Conservation (phyloP, 208 protist genomes). For the Trypanosoma mega region DNA sequence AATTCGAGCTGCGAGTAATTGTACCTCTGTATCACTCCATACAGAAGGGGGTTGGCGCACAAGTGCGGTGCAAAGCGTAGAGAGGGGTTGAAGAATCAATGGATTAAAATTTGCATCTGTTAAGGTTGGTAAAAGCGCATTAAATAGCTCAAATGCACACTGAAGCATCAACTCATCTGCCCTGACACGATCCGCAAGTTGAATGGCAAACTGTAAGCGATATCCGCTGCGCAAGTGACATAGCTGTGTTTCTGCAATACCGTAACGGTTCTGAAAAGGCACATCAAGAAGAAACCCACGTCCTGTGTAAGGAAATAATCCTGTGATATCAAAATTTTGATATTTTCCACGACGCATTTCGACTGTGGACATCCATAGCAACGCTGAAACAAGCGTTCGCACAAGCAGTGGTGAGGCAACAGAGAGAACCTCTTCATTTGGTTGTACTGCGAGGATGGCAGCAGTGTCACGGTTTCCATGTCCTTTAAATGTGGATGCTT, state of each 20-base stretch:
- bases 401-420: slow-evolving; percentile 18
- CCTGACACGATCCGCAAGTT: slow-evolving; percentile 18
- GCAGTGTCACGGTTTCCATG: background rate
- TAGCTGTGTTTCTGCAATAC: slow-evolving; percentile 14
- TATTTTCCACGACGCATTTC: slow-evolving; percentile 20
- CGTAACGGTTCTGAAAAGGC: slow-evolving; percentile 26
- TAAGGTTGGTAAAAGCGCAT: slow-evolving; percentile 41
- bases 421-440: slow-evolving; percentile 24
- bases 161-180: slow-evolving; percentile 31
- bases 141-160: slow-evolving; percentile 45
- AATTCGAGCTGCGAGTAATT: slow-evolving; percentile 64
- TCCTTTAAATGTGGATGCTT: background rate
- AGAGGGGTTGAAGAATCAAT: slow-evolving; percentile 52
- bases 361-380: slow-evolving; percentile 28
- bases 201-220: slow-evolving; percentile 29
- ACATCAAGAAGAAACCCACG: slow-evolving; percentile 18
- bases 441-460: slow-evolving; percentile 5
- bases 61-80: slow-evolving; percentile 56
- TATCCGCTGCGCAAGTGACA: slow-evolving; percentile 27
- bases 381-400: slow-evolving; percentile 29
- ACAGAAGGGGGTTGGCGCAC: slow-evolving; percentile 17
- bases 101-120: slow-evolving; percentile 37
- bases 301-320: slow-evolving; percentile 20
- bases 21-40: slow-evolving; percentile 60
- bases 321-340: slow-evolving; percentile 22